Evolutionary conservation across 2,329 filamentous ascomycete species (phyloP).

Genomic region (Macrophomina pseudophaseolina): DNA sequence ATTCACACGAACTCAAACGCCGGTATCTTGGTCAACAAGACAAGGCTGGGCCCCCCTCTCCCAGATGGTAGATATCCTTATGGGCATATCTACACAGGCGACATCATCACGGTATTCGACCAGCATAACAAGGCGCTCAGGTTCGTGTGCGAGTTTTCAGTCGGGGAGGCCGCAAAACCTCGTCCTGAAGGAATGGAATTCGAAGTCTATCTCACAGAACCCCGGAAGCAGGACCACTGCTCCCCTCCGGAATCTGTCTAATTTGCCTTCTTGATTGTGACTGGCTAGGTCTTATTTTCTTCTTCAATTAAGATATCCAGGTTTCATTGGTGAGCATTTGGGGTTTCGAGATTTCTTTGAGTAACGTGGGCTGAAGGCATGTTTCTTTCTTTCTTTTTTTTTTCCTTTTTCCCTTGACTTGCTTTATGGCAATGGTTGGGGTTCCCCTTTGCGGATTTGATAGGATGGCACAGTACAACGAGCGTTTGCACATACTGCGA

Average conservation of each 20-base stretch:
- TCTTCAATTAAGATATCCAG: constrained; percentile 7
- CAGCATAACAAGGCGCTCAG: constrained; percentile 45
- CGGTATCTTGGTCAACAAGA: constrained; percentile 78
- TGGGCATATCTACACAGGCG: constrained; percentile 75
- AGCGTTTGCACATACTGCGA: background rate
- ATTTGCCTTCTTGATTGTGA: background rate
- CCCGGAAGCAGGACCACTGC: background rate
- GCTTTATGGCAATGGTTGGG: background rate
- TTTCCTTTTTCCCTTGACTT: background rate
- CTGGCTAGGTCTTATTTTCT: background rate
- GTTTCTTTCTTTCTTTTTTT: background rate
- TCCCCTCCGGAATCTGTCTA: background rate
- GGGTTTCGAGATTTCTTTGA: background rate
- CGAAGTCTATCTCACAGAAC: background rate
- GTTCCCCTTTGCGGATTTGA: background rate
- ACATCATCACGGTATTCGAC: constrained; percentile 75
- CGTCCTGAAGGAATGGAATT: constrained; percentile 18
- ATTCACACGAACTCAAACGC: constrained; percentile 81
- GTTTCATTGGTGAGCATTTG: constrained; percentile 4
- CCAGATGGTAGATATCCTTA: constrained; percentile 60
- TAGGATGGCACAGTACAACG: background rate
- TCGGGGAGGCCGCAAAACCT: constrained; percentile 40
- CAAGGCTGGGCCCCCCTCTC: constrained; percentile 63
- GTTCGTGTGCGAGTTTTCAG: constrained; percentile 51
- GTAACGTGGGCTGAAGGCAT: background rate